Base-by-base conservation (phyloP, 1,284 basidiomycete species). In the Ustilago curta region DNA sequence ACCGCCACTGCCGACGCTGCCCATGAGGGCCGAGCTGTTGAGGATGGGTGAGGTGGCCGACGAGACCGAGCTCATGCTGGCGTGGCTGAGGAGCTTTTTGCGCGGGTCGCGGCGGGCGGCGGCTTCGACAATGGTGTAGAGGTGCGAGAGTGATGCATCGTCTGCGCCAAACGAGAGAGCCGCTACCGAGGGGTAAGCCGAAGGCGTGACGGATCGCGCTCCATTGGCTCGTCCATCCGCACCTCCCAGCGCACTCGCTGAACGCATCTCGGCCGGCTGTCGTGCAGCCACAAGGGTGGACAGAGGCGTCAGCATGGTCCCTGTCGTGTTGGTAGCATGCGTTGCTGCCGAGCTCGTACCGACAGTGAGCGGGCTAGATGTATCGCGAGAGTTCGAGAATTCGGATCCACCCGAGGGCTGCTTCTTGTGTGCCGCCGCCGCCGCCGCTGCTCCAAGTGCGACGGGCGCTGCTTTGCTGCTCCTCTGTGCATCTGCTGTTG, bases 61-160 rank as follows among this genome's bases (percentile, higher is more conserved):
- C 19, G 47, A 40, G 49, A 76, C 59, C 4, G 65, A 63, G 16
- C 39, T 42, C 43, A 70, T 67, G 50, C 53, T 58, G 18, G 63
- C 65, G 49, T 76, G 69, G 4, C 64, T 62, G 23, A 71, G 27
- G 8, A 76, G 61, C 8, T 47, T n/a, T 31, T 59, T 62, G 32
- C 69, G 62, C 7, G 76, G 72, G 35, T 73, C 74, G 8, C 78
- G 70, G 3, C 77, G 74, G 9, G 78, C 76, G 0, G 79, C 81
- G 3, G 76, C 76, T 35, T 82, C 79, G 27, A 80, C 77, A 21
- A 82, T 62, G 2, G 78, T 75, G 59, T 80, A 81, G 25, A 82
- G 71, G 31, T 80, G 75, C 32, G 68, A 66, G 4, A 82, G 61
- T 3, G 76, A 77, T 4, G 68, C 67, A 31, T 81, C 78, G 56